Base-by-base conservation (phyloP, 2,329 filamentous ascomycete genomes). In the Aspergillus ochraceoroseus region DNA sequence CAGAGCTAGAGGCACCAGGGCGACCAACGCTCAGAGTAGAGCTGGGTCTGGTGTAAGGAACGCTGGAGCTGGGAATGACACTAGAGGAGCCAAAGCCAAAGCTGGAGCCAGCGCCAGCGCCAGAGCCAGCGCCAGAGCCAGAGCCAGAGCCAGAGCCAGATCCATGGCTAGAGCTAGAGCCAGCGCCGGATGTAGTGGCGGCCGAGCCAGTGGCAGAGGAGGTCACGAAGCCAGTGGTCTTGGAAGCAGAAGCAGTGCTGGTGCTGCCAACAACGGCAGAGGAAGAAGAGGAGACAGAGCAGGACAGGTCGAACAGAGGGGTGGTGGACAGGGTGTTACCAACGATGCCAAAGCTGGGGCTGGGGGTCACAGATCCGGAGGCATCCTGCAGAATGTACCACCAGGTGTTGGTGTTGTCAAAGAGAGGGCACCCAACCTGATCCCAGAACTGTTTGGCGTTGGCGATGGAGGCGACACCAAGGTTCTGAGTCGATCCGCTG, bases 361-460 rank as follows among this genome's bases (percentile, higher is more conserved):
- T 62, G 29, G 62, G 57, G n/a, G 53, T 47, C 19, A 22, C 23
- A n/a, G 45, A 23, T 29, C 47, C 49, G 11, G 27, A 15, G 33
- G 52, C 54, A 33, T 68, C 65, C 48, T 65, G 59, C 18, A 67
- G 59, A 25, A 59, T 65, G 59, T 67, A 68, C 65, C 65, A 68
- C 62, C 63, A 68, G 44, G 61, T 67, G 59, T 68, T 67, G 58
- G 56, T 53, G 29, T 54, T 52, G 38, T 55, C 61, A 51, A 68
- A 62, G 19, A 68, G 63, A 40, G 76, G 70, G 73, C 87, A 94
- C 37, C 80, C 85, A 37, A 90, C 83, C 31, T 83, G 70, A 53
- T 85, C 73, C 84, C 86, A 94, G 75, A 79, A 95, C n/a, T 66
- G 75, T 70, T 85, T 74, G 29, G 88, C 86, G 59, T 90, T 89